Evolutionary conservation across 768 basidiomycete genomes (phyloP), one percentile per base, ranked within the genome.

Genomic region (Leccinum rimulosum): DNA sequence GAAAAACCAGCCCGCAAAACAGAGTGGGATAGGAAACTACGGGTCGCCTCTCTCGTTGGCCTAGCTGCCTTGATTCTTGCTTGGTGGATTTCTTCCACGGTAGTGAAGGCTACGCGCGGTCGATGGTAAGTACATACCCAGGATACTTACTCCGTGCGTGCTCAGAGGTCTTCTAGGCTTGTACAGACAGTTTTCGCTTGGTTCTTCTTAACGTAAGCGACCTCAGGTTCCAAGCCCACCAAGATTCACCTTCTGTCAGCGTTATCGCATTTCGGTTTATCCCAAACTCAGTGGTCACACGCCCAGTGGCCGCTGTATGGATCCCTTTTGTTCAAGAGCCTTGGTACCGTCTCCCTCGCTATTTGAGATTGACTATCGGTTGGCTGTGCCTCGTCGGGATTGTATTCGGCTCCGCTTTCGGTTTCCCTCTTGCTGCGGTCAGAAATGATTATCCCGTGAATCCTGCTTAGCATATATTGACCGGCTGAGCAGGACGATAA

Each of bases 211-310:
- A 63, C 83, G 88, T 88, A 64, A 66, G 85, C 76, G 12, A 50
- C 54, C 35, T 59, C 50, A 27, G 10, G 25, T 55, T 52, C 50
- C 50, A 17, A 52, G 7, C n/a, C 9, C 48, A 62, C n/a, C 50
- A 28, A 54, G 33, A 25, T 54, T 36, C 48, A 25, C 54, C 49
- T 50, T 25, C 27, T 19, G 6, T 45, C 11, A 88, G 86, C 6
- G 79, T 91, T 61, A 93, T 93, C 61, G 88, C 87, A 4, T 93
- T 92, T 79, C 85, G 89, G n/a, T 93, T 84, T 72, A 84, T 93
- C 56, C 91, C 91, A 61, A 87, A 83, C 70, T 80, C 83, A 3
- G 76, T 85, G 30, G 77, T 94, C 53, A 82, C 88, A 17, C 78
- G 78, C 49, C 93, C 93, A n/a, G 79, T 95, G 54, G 77, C 76